Percentiles rank a stretch among this genome's conserved stretches.
These are phyloP conservation scores for Diaporthe citriasiana DNA, from an alignment of 2,329 filamentous ascomycete species.

Conservation along the genomic window DNA sequence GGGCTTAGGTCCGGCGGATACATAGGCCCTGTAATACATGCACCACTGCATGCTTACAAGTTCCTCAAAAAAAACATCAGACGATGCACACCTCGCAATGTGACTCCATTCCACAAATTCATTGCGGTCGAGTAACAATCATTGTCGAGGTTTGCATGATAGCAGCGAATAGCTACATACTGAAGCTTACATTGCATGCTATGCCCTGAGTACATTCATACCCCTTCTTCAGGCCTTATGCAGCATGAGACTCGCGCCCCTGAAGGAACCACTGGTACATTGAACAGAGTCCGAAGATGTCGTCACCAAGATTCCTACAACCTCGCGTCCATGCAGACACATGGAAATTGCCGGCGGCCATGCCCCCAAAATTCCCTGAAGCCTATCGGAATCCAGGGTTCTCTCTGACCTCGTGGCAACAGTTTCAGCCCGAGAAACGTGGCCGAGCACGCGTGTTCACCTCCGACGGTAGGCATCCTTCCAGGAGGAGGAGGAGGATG, in stretches of 20 bases:
- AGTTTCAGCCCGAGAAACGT: conserved; percentile 20
- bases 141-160: neutral
- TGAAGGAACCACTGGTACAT: neutral
- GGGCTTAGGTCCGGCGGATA: too few relatives aligned
- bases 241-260: neutral
- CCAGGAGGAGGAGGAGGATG: neutral
- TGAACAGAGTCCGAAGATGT: neutral
- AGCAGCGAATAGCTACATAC: neutral
- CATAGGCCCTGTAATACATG: too few relatives aligned
- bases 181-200: too few relatives aligned
- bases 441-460: neutral
- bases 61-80: too few relatives aligned
- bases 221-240: neutral
- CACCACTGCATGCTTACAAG: neutral
- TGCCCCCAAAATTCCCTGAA: neutral
- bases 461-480: conserved; percentile 5
- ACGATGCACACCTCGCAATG: neutral
- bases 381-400: neutral
- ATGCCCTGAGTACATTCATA: neutral
- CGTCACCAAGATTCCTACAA: neutral
- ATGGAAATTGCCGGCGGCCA: neutral
- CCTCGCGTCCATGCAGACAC: neutral
- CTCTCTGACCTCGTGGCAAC: conserved; percentile 9
- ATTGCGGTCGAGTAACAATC: neutral
- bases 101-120: neutral